Conservation (phyloP, 345 rosid genomes). For the Ailanthus altissimus region DNA sequence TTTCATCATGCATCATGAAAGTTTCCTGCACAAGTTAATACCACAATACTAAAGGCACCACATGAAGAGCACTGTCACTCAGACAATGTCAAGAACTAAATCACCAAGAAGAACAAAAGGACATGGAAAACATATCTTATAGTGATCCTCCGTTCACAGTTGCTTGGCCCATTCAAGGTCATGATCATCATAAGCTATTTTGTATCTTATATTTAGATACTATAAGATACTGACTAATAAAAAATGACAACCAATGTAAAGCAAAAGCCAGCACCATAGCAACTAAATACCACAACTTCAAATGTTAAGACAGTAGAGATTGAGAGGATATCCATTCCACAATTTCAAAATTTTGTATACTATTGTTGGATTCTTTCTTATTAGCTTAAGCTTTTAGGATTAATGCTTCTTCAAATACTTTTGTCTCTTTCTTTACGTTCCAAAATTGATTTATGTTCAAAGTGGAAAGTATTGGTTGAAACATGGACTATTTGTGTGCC, state of each 20-base stretch:
- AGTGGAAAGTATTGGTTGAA: not conserved
- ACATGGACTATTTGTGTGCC: not conserved
- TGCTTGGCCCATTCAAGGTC: not conserved
- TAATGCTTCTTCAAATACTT: not conserved
- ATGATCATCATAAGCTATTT: not conserved
- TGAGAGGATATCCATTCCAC: not conserved
- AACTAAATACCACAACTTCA: not conserved
- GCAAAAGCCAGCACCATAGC: constrained; percentile 2
- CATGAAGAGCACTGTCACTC: constrained; percentile 6
- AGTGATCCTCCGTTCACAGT: not conserved
- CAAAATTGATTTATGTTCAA: constrained; percentile 4
- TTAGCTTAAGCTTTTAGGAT: not conserved
- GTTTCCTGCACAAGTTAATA: constrained; percentile 67
- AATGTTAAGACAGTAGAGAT: not conserved
- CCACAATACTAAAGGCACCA: constrained; percentile 20
- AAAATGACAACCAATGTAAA: not conserved
- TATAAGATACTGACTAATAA: not conserved
- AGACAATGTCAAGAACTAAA: not conserved
- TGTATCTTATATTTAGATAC: not conserved
- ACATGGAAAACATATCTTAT: constrained; percentile 1
- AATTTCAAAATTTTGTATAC: not conserved
- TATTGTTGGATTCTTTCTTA: not conserved
- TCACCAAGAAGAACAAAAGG: constrained; percentile 8
- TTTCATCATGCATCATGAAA: constrained; percentile 99
- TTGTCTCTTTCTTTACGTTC: not conserved